Evolutionary conservation across 1,139 yeast genomes (phyloP).

Genomic region (Arxiozyma bovina): DNA sequence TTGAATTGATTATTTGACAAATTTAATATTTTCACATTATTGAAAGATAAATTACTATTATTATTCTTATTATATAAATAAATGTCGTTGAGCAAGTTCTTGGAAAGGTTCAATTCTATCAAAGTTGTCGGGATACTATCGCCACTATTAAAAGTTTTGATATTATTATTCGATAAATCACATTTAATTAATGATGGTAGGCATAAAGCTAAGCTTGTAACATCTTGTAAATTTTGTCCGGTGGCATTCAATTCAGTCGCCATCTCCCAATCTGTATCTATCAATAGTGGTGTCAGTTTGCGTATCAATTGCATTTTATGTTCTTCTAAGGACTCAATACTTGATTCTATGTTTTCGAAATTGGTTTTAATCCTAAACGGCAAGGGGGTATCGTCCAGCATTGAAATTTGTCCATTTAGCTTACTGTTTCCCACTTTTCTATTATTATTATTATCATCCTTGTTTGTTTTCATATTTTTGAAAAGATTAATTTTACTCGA

Average conservation of each 20-base stretch:
- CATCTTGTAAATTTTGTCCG: conserved; percentile 10
- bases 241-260: conserved; percentile 13
- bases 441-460: too few species aligned
- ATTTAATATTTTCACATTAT: conserved; percentile 4
- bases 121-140: conserved; percentile 8
- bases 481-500: not conserved
- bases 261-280: conserved; percentile 13
- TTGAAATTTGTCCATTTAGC: not conserved
- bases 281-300: not conserved
- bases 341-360: not conserved
- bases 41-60: not conserved
- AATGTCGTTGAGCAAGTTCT: conserved; percentile 5
- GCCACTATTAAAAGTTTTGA: conserved; percentile 12
- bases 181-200: conserved; percentile 20
- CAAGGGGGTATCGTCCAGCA: not conserved
- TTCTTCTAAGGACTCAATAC: not conserved
- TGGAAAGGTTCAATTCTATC: conserved; percentile 4
- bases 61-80: not conserved
- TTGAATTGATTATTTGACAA: conserved; percentile 5
- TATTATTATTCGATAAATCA: conserved; percentile 14
- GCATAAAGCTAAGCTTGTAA: conserved; percentile 19
- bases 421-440: not conserved
- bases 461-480: not conserved
- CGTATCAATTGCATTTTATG: not conserved
- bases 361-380: not conserved